Base-by-base conservation (phyloP, 495 filamentous ascomycete species). In the Zalerion maritima region DNA sequence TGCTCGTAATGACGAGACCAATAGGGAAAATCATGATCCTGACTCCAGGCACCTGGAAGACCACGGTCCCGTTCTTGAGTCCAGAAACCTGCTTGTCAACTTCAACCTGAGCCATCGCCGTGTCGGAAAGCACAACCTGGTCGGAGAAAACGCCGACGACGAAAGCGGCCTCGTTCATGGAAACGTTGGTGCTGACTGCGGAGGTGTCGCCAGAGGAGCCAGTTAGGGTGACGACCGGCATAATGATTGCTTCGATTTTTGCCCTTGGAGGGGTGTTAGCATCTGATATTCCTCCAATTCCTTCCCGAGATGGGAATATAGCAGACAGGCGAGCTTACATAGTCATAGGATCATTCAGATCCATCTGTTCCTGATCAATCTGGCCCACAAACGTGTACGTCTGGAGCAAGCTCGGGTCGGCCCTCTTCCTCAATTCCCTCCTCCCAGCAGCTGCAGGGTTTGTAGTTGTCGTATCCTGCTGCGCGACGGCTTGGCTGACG, bases 1-100 rank as follows among this genome's bases (percentile, higher is more conserved):
- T 40, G 24, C 65, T 54, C 6, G 71, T 81, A 32, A 84, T 56
- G 38, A 81, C 53, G 5, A 78, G 49, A 6, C 79, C 78, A 12
- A 72, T 52, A 1, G 80, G 79, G 49, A 78, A 75, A 28, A 78
- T 73, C 26, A 71, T 50, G 26, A 83, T 66, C 14, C 64, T 63
- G 19, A 65, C 67, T 3, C 79, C 80, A 0, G 78, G 78, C 1
- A 81, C 47, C 1, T 75, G 59, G 43, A 79, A 83, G 1, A 63
- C 53, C n/a, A 53, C 49, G 0, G 40, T 57, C 32, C 58, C 58
- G 29, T 58, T 54, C 19, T 36, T 37, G 12, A 65, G 30, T 5
- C 38, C 29, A 0, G 28, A 38, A 2, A 55, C 35, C n/a, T 54
- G 37, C 4, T 39, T 39, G 14, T 57, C 36, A 18, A 62, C 55